Evolutionary conservation across 2,329 filamentous ascomycete species (phyloP).

Genomic region (Hypoxylon sp.): DNA sequence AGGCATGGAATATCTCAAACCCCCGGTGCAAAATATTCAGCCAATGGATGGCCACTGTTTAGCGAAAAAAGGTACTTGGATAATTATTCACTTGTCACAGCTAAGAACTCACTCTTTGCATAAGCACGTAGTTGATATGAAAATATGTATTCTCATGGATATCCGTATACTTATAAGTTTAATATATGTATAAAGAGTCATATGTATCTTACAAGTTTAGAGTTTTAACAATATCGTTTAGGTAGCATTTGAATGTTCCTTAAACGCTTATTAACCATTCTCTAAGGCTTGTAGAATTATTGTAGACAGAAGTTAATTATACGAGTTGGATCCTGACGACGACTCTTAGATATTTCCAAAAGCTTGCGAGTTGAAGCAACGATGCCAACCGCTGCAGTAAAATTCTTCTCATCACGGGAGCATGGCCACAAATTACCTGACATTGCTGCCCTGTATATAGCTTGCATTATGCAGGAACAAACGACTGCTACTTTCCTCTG

Average conservation of each 20-base stretch:
- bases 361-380: neutral
- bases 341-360: neutral
- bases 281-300: neutral
- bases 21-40: too few species aligned
- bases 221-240: neutral
- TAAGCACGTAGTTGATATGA: too few species aligned
- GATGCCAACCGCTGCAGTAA: conserved; percentile 3
- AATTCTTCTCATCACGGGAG: conserved; percentile 10
- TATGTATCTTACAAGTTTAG: neutral
- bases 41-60: too few species aligned
- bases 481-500: conserved; percentile 7
- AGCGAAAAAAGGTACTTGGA: too few species aligned
- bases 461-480: conserved; percentile 13
- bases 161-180: too few species aligned
- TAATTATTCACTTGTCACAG: too few species aligned
- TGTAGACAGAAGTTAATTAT: neutral
- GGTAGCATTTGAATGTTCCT: too few species aligned
- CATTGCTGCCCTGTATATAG: conserved; percentile 10
- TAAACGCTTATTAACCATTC: neutral
- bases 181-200: too few species aligned
- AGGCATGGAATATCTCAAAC: too few species aligned
- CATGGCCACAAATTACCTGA: conserved; percentile 6
- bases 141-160: too few species aligned
- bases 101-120: too few species aligned
- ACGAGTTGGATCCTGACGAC: neutral